These are phyloP conservation scores for Gracilariopsis chorda DNA, from an alignment of 23 red algal species.

Conservation along the genomic window DNA sequence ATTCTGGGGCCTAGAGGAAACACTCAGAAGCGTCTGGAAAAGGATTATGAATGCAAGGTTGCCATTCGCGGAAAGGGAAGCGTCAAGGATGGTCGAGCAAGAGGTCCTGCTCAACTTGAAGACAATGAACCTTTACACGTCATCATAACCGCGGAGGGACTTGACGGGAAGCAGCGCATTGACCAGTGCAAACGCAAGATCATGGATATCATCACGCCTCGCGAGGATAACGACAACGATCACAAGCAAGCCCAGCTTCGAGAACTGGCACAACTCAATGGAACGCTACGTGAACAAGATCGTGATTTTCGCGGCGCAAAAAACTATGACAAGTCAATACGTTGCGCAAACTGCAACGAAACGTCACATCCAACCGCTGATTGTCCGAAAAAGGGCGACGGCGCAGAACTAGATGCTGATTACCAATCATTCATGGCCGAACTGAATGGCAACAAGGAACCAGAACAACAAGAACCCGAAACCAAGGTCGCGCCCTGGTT, in stretches of 20 bases:
- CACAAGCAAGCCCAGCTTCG: constrained; percentile 95
- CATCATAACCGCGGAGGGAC: constrained; percentile 80
- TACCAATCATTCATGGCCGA: constrained; percentile 70
- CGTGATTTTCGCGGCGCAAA: constrained; percentile 49
- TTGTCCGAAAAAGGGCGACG: constrained; percentile 31
- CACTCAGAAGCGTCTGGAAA: constrained; percentile 96
- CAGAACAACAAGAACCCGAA: not conserved
- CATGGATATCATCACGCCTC: constrained; percentile 79
- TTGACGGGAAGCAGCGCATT: constrained; percentile 75
- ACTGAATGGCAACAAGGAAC: constrained; percentile 37
- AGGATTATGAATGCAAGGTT: constrained; percentile 79
- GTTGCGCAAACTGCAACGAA: constrained; percentile 41
- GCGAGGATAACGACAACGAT: constrained; percentile 89
- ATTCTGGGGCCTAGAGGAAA: constrained; percentile 93
- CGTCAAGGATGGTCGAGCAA: constrained; percentile 84
- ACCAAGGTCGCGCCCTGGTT: constrained; percentile 29
- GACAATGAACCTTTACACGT: constrained; percentile 90
- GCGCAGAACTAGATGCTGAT: constrained; percentile 68
- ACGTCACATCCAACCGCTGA: constrained; percentile 66
- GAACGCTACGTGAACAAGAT: constrained; percentile 88
- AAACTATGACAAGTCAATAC: not conserved
- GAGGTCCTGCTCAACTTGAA: constrained; percentile 69
- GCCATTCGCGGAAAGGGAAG: constrained; percentile 91
- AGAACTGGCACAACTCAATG: constrained; percentile 92
- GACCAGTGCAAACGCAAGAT: constrained; percentile 70